phyloP scores from a whole-genome alignment of 352 stramenopile genomes.

The Phytophthora melonis region DNA sequence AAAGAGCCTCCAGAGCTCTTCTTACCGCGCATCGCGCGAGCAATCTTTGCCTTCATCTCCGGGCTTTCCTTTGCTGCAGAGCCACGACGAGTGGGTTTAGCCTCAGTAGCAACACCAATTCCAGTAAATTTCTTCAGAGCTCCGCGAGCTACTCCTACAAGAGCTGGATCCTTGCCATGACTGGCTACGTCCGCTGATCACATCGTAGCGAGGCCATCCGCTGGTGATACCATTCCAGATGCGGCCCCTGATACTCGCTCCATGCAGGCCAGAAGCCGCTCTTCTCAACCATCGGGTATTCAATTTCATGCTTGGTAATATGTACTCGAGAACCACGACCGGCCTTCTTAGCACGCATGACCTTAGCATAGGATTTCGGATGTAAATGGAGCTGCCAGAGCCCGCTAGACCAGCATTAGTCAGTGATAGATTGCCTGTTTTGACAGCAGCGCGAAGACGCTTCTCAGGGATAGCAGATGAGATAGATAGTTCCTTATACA shows the following conservation, averaged over 20 bases:
- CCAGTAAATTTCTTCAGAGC: neutral
- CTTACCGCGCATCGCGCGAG: neutral
- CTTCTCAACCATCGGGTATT: neutral
- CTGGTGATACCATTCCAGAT: conserved; percentile 7
- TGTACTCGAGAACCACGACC: neutral
- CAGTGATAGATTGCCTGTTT: conserved; percentile 5
- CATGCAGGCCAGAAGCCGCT: neutral
- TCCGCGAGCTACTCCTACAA: neutral
- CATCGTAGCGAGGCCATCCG: conserved; percentile 1
- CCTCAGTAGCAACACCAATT: neutral
- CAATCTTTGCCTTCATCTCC: neutral
- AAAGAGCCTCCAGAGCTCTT: conserved; percentile 1
- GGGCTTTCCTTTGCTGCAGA: neutral
- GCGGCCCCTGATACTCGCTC: conserved; percentile 1
- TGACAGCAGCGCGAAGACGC: neutral
- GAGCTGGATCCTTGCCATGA: neutral
- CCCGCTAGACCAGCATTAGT: conserved; percentile 6
- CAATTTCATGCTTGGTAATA: neutral
- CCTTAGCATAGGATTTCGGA: conserved; percentile 13
- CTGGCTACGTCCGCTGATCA: neutral
- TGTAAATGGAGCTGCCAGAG: conserved; percentile 11
- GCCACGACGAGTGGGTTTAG: neutral
- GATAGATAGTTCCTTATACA: conserved; percentile 19
- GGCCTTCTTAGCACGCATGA: conserved; percentile 1
- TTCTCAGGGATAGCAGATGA: conserved; percentile 4